phyloP scores from a whole-genome alignment of 495 filamentous ascomycete species.

The Lichenothelia convexa region DNA sequence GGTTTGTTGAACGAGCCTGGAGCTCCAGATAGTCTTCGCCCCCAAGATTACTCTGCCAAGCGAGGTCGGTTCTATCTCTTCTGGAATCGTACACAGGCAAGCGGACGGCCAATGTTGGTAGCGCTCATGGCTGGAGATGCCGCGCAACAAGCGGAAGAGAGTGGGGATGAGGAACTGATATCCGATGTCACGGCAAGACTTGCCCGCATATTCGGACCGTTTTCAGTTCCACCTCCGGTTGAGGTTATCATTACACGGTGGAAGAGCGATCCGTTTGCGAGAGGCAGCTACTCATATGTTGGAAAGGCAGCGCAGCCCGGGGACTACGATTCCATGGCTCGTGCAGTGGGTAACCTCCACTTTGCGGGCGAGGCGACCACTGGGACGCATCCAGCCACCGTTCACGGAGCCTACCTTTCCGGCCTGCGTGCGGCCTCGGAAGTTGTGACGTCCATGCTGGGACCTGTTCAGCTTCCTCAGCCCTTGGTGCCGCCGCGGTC shows the following conservation, averaged over 20 bases:
- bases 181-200: conserved; percentile 63
- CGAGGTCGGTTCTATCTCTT: conserved; percentile 88
- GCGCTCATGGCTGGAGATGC: conserved; percentile 94
- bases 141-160: conserved; percentile 68
- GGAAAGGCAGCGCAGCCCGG: conserved; percentile 60
- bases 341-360: conserved; percentile 66
- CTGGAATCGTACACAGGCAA: conserved; percentile 85
- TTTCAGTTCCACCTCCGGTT: conserved; percentile 48
- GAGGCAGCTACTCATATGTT: conserved; percentile 87
- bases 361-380: conserved; percentile 96
- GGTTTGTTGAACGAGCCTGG: conserved; percentile 66
- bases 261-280: conserved; percentile 72
- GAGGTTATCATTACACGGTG: conserved; percentile 92
- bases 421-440: conserved; percentile 78
- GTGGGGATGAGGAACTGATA: conserved; percentile 53
- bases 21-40: conserved; percentile 31
- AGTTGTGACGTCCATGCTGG: conserved; percentile 57
- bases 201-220: conserved; percentile 41
- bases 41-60: conserved; percentile 41
- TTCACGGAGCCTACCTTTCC: conserved; percentile 90
- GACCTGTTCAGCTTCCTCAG: conserved; percentile 56
- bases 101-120: conserved; percentile 68
- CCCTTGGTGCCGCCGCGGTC: conserved; percentile 54
- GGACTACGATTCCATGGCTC: conserved; percentile 90
- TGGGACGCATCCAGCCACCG: conserved; percentile 87